A percentile compares a stretch with the other conserved stretches of the same genome.
Conservation (phyloP, 192 early-diverging fungal species). For the Coemansia sp. region DNA sequence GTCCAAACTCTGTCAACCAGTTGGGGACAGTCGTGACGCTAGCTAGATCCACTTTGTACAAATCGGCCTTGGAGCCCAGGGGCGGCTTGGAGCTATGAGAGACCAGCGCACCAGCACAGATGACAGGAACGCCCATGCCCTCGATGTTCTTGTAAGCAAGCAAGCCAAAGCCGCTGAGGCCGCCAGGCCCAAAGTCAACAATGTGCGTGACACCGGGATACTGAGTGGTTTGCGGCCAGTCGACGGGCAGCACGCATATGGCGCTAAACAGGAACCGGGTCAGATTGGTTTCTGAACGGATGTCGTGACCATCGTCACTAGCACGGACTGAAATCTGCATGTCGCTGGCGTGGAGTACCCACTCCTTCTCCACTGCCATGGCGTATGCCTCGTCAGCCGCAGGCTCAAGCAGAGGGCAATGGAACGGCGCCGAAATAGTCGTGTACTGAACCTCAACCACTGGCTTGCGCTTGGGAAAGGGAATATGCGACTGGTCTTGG, state of each 20-base stretch:
- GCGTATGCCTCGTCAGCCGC: neutral
- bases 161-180: slow-evolving; percentile 80
- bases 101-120: slow-evolving; percentile 29
- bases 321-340: slow-evolving; percentile 69
- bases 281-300: slow-evolving; percentile 61
- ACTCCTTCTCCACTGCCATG: slow-evolving; percentile 25
- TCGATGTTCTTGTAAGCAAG: slow-evolving; percentile 88
- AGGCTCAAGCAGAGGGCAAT: slow-evolving; percentile 18
- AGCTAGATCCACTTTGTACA: slow-evolving; percentile 70
- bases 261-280: slow-evolving; percentile 67
- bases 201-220: slow-evolving; percentile 73
- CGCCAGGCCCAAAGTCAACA: slow-evolving; percentile 95
- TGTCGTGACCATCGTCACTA: slow-evolving; percentile 80
- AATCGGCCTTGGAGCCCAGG: slow-evolving; percentile 70
- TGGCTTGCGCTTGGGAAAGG: slow-evolving; percentile 77
- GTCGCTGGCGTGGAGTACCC: slow-evolving; percentile 14
- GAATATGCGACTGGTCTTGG: slow-evolving; percentile 69
- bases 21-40: slow-evolving; percentile 79
- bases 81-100: slow-evolving; percentile 40
- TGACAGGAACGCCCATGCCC: slow-evolving; percentile 74
- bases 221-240: slow-evolving; percentile 65
- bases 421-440: slow-evolving; percentile 86
- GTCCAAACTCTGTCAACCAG: slow-evolving; percentile 85
- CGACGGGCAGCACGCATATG: slow-evolving; percentile 67
- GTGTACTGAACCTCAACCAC: slow-evolving; percentile 80